Base-by-base conservation (phyloP, 108 stramenopile genomes). In the Skeletonema grethae region DNA sequence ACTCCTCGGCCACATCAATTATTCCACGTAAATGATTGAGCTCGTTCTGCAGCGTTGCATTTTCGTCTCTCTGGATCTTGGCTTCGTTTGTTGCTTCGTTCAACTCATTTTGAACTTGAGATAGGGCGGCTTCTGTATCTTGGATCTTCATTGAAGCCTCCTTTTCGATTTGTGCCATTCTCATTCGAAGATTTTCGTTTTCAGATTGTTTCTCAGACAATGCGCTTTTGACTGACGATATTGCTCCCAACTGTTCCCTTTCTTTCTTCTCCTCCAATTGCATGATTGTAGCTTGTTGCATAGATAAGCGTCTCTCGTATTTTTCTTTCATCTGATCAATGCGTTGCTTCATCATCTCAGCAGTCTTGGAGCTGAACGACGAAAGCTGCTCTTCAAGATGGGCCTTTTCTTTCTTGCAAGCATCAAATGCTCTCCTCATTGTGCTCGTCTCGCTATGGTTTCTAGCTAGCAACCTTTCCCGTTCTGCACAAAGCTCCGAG, bases 1-100 rank as follows among this genome's bases (percentile, higher is more conserved):
- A 75, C 57, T 82, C 70, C 61, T 82, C 63, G 7, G 80, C 74
- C 61, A 75, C 75, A 29, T 70, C 62, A 69, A 82, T 82, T 7
- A 82, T 46, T 48, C 73, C 65, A 25, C 74, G 73, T 15, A 82
- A 61, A 67, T 82, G 64, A 46, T 31, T 46, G 35, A 75, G 69
- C 61, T 82, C 80, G 20, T 41, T 48, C 46, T 75, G 64, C 65
- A 82, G 63, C 24, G 43, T 31, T 13, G 53, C 55, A 53, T 75
- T 82, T 55, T 75, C 73, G 9, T 66, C 55, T 41, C 46, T 64
- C 22, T 67, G 60, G n/a, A 57, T 75, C 22, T 45, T 60, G n/a
- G 65, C 69, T 36, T 70, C 69, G 22, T 67, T 50, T 12, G 61
- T 66, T 32, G 70, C 70, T 35, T 13, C 31, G 12, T 10, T 56